These are phyloP conservation scores for Sistotremastrum niveocremeum DNA, from an alignment of 768 basidiomycete genomes.

Conservation along the genomic window DNA sequence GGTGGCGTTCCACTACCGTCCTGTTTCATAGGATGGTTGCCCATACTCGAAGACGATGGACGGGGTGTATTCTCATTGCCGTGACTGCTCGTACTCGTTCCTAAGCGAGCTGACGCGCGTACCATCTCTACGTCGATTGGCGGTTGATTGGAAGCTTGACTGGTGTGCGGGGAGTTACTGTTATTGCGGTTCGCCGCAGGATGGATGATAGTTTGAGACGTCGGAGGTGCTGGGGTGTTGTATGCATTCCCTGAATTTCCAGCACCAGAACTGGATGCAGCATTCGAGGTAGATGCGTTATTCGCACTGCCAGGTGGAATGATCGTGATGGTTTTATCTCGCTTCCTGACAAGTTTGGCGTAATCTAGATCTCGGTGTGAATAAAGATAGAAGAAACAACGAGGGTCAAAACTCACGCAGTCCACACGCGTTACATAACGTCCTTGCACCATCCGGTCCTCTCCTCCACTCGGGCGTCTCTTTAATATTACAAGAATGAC, in stretches of 20 bases:
- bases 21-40: too few relatives aligned
- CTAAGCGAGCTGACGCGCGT: conserved; percentile 36
- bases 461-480: conserved; percentile 85
- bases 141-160: conserved; percentile 36
- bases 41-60: too few relatives aligned
- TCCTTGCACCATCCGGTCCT: conserved; percentile 74
- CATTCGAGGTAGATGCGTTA: neutral
- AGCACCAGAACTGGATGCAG: too few relatives aligned
- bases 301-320: neutral
- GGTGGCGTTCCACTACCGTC: too few relatives aligned
- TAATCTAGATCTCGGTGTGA: conserved; percentile 37
- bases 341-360: conserved; percentile 70
- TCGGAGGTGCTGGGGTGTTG: too few relatives aligned
- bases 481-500: conserved; percentile 76
- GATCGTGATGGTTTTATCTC: conserved; percentile 40
- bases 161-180: too few relatives aligned
- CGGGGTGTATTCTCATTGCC: too few relatives aligned
- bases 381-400: neutral
- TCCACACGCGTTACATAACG: conserved; percentile 77
- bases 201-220: too few relatives aligned
- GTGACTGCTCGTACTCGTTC: conserved; percentile 1
- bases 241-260: too few relatives aligned
- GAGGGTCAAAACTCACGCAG: conserved; percentile 42
- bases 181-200: too few relatives aligned
- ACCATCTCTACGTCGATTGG: conserved; percentile 62